Percentiles rank a stretch among this genome's conserved stretches.
phyloP scores from a whole-genome alignment of 2,329 filamentous ascomycete species.

The Colletotrichum plurivorum region DNA sequence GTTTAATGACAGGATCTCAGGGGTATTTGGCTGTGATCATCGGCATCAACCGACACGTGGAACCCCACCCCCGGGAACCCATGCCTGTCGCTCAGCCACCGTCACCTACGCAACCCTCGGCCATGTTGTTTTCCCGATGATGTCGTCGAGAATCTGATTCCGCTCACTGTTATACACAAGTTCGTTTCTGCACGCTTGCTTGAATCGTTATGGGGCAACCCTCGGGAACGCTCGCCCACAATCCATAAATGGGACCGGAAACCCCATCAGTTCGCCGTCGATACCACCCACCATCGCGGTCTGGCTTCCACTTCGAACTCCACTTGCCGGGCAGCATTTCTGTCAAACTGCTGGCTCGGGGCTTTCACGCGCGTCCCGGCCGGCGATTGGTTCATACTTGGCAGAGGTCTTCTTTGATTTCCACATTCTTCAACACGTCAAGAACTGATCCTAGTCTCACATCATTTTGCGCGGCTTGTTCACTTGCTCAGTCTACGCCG shows the following conservation, averaged over 20 bases:
- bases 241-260: not conserved
- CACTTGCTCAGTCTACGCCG: not conserved
- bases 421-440: not conserved
- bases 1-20: not conserved
- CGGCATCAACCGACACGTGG: slow-evolving; percentile 17
- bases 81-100: not conserved
- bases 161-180: too few species aligned
- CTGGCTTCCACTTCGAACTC: not conserved
- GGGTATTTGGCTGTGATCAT: not conserved
- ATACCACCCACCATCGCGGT: not conserved
- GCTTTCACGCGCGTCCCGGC: not conserved
- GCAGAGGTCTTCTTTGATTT: not conserved
- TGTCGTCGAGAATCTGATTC: too few species aligned
- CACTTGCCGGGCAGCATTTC: not conserved
- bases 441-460: not conserved
- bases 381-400: not conserved
- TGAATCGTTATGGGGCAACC: too few species aligned
- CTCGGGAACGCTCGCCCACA: slow-evolving; percentile 9
- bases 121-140: too few species aligned
- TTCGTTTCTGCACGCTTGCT: not conserved
- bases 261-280: not conserved
- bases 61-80: not conserved
- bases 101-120: not conserved
- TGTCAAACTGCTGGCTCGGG: not conserved
- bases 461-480: not conserved